These are phyloP conservation scores for Phialophora expanda DNA, from an alignment of 2,329 filamentous ascomycete species.

Conservation along the genomic window DNA sequence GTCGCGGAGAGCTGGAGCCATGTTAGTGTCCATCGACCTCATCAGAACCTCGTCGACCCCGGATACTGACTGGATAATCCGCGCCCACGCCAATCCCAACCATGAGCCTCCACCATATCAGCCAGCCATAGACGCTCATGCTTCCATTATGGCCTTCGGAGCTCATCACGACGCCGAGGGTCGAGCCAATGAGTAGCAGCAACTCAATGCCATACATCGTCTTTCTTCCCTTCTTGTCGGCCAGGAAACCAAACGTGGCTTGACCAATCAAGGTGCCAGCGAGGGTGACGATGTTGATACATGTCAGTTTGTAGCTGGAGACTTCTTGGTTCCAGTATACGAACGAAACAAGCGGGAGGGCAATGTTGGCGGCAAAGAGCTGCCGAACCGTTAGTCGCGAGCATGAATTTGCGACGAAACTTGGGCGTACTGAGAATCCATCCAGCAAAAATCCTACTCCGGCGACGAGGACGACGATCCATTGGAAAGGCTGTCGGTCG, in stretches of 20 bases:
- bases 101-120: constrained; percentile 56
- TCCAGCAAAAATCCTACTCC: constrained; percentile 59
- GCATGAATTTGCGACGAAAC: constrained; percentile 33
- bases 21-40: neutral
- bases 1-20: constrained; percentile 60
- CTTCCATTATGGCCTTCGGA: constrained; percentile 51
- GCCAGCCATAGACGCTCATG: constrained; percentile 53
- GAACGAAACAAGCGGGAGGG: constrained; percentile 56
- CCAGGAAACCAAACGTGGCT: constrained; percentile 54
- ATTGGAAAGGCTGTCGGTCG: constrained; percentile 51
- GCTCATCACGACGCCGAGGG: constrained; percentile 54
- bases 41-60: neutral
- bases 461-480: constrained; percentile 53
- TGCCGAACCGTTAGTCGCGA: constrained; percentile 35
- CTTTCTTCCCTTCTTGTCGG: constrained; percentile 55
- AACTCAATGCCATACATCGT: constrained; percentile 59
- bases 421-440: constrained; percentile 46
- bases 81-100: constrained; percentile 66
- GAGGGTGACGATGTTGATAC: constrained; percentile 55
- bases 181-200: constrained; percentile 54
- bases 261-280: constrained; percentile 56
- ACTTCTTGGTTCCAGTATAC: constrained; percentile 54
- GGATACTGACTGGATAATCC: constrained; percentile 60
- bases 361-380: constrained; percentile 58
- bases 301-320: constrained; percentile 45